Base-by-base conservation (phyloP, 2,329 filamentous ascomycete species). In the Pseudogymnoascus sp. region DNA sequence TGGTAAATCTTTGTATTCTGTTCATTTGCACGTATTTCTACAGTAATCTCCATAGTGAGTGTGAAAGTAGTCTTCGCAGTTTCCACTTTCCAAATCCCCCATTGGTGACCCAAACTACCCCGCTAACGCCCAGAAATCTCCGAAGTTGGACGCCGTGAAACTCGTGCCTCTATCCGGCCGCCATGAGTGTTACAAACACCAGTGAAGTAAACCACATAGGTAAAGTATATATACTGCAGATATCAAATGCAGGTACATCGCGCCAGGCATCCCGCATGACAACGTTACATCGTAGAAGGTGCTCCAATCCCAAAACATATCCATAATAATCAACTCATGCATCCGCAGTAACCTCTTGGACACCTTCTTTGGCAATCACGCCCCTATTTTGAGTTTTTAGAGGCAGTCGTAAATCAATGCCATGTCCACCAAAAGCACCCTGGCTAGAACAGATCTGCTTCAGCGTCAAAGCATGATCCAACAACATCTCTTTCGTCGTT, bases 401-500 rank as follows among this genome's bases (percentile, higher is more conserved):
- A 11, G 69, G 67, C 65, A 72, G 66, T 59, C 63, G 68, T 16
- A 71, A 69, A n/a, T 60, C 33, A 60, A 60, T 29, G 6, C 58
- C 33, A 39, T 26, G 58, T 1, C 62, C 60, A 12, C 41, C 33
- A 63, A 73, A 64, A 2, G 69, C 63, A 8, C 72, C 72, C 62
- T 74, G 71, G 23, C 70, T 61, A 26, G 72, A 71, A 23, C 66
- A 66, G 14, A 73, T 72, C 60, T 72, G 72, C 63, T 70, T 74
- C 52, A 81, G 68, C 61, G 71, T 71, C 52, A 74, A 74, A n/a
- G 76, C 79, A 68, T 84, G 81, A 26, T 75, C 69, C 63, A 78
- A 72, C 62, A 90, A 76, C 69, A 79, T 79, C 58, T 82, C 78
- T 63, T 80, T 78, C 66, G 81, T 81, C 3, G 91, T 86, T 39